Base-by-base conservation (phyloP, 768 basidiomycete species). In the Mycena alexandri region DNA sequence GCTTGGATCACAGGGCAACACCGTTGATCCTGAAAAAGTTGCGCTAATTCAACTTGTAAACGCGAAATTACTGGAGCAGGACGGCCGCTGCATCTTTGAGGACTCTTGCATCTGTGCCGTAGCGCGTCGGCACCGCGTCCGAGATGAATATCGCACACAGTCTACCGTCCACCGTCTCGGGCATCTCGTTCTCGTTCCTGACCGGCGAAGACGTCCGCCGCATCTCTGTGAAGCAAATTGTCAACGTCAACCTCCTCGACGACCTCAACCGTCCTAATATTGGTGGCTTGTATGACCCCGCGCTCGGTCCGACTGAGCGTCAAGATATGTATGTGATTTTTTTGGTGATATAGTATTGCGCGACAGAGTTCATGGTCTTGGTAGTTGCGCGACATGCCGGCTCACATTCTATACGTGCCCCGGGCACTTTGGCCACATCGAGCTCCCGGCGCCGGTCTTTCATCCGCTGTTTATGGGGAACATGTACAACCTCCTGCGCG, bases 391-490 rank as follows among this genome's bases (percentile, higher is more conserved):
- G 69, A 98, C 98, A 79, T 99, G 98, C 77, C 91, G 87, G 64
- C 87, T 98, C 74, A 93, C 90, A 52, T 97, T 95, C 75, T 99
- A 92, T 81, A 91, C 92, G 66, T 99, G 98, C 78, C 96, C 98
- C 2, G 98, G 98, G 19, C 98, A 99, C 79, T 99, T 93, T 80
- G 98, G 98, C 22, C 98, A 99, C 79, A 97, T 99, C 67, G 95
- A 98, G 68, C 87, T 99, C 8, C 96, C 97, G 21, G 88, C 93
- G 19, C 96, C 98, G 16, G 94, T 99, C 3, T 99, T 93, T 76
- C 97, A 99, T 75, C 98, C 98, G 0, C 82, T 99, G 43, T 99
- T 99, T 80, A 95, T 99, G 90, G 84, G 86, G 36, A 94, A 96
- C 74, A 90, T 93, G 84, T 96, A 90, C 77, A 92, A 91, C 70